Evolutionary conservation across 331 rosid species (phyloP).

Genomic region (Telfairia occidentalis): DNA sequence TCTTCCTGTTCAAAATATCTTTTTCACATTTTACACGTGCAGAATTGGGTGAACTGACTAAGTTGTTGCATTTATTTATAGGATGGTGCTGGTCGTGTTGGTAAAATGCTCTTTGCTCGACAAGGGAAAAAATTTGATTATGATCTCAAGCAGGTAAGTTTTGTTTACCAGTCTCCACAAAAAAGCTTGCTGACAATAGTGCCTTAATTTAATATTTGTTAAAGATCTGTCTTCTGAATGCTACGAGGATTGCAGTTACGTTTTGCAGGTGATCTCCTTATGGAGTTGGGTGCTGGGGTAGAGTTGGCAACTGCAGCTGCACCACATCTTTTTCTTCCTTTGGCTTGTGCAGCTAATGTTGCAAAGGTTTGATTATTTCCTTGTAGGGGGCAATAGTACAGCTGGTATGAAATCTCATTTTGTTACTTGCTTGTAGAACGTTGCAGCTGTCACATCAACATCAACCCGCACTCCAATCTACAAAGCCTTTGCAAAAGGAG

Average conservation of each 20-base stretch:
- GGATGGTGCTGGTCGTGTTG: slow-evolving; percentile 99
- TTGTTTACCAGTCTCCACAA: background rate
- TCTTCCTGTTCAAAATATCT: background rate
- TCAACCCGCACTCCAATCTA: slow-evolving; percentile 97
- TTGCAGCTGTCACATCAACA: slow-evolving; percentile 97
- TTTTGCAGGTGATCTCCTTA: slow-evolving; percentile 86
- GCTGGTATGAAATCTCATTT: slow-evolving; percentile 17
- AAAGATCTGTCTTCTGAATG: slow-evolving; percentile 13
- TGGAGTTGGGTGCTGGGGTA: slow-evolving; percentile 97
- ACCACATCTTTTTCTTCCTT: slow-evolving; percentile 93
- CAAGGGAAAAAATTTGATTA: slow-evolving; percentile 98
- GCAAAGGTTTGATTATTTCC: slow-evolving; percentile 45
- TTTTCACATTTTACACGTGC: background rate
- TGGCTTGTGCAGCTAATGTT: slow-evolving; percentile 98
- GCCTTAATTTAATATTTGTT: background rate
- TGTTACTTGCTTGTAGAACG: slow-evolving; percentile 45
- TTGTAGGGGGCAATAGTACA: background rate
- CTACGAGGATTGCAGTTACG: slow-evolving; percentile 48
- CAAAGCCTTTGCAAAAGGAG: slow-evolving; percentile 98
- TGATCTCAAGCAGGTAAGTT: slow-evolving; percentile 78
- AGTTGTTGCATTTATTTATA: slow-evolving; percentile 17
- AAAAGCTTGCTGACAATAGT: background rate
- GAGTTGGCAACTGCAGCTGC: slow-evolving; percentile 85
- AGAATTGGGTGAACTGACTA: background rate
- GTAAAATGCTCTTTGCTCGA: slow-evolving; percentile 93